These are phyloP conservation scores for Kurtzmaniella natalensis DNA, from an alignment of 1,139 yeast species.

Conservation along the genomic window DNA sequence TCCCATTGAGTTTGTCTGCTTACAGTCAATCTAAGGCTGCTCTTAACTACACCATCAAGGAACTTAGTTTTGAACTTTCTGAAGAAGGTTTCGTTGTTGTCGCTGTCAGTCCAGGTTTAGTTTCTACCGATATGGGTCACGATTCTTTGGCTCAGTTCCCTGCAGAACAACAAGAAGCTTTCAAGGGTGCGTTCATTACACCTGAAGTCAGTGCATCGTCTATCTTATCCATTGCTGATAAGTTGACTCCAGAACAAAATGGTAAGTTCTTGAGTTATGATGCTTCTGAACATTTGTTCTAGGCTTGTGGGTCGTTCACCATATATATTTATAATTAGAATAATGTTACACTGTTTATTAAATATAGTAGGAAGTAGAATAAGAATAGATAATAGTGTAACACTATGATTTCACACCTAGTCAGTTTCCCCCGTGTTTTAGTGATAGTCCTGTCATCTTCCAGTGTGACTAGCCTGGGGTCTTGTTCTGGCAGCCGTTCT, in stretches of 20 bases:
- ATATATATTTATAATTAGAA: too few species aligned
- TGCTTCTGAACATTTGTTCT: too few species aligned
- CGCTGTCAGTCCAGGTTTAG: slow-evolving; percentile 28
- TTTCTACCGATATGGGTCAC: slow-evolving; percentile 26
- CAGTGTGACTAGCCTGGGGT: too few species aligned
- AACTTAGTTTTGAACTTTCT: slow-evolving; percentile 8
- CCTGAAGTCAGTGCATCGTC: not conserved
- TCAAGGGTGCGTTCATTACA: slow-evolving; percentile 3
- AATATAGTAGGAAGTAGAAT: too few species aligned
- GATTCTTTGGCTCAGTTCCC: slow-evolving; percentile 3
- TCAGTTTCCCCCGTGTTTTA: too few species aligned
- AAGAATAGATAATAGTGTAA: too few species aligned
- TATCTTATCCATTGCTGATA: slow-evolving; percentile 8
- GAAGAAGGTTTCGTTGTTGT: slow-evolving; percentile 19
- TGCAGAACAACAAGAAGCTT: not conserved
- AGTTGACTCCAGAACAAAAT: slow-evolving; percentile 4
- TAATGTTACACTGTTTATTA: too few species aligned
- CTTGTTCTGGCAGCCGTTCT: too few species aligned
- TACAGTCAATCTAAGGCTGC: slow-evolving; percentile 25
- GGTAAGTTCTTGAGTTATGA: slow-evolving; percentile 11
- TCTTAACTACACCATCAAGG: slow-evolving; percentile 8
- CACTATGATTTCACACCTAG: too few species aligned
- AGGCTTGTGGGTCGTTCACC: too few species aligned
- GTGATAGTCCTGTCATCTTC: too few species aligned
- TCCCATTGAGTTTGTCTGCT: too few species aligned